These are phyloP conservation scores for Allium sativum DNA, from an alignment of 106 monocot genomes.

Conservation along the genomic window DNA sequence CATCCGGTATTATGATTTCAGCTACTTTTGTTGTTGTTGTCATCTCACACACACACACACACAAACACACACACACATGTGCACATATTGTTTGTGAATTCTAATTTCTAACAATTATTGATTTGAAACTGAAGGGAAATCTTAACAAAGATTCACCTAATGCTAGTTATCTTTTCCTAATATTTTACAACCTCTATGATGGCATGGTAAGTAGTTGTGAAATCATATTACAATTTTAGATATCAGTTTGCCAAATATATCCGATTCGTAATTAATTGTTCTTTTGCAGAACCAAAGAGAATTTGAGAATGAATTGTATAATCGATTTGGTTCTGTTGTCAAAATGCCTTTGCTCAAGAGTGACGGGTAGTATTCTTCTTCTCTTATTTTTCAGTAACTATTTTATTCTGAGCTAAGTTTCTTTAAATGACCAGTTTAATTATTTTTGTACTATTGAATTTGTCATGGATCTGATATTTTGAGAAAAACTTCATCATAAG, in stretches of 20 bases:
- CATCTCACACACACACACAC: no score
- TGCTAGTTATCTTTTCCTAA: slow-evolving; percentile 89
- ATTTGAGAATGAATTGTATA: slow-evolving; percentile 78
- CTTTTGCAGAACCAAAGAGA: slow-evolving; percentile 63
- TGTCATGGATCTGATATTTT: no score
- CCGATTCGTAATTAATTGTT: neutral
- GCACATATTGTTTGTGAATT: neutral
- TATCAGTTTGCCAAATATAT: neutral
- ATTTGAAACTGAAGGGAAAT: slow-evolving; percentile 63
- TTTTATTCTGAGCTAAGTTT: no score
- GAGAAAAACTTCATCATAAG: no score
- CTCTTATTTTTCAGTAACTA: no score
- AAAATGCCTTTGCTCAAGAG: slow-evolving; percentile 87
- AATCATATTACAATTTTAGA: neutral
- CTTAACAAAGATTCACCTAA: slow-evolving; percentile 78
- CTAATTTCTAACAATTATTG: no score
- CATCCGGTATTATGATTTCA: slow-evolving; percentile 57
- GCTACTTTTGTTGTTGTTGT: neutral
- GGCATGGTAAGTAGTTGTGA: slow-evolving; percentile 63
- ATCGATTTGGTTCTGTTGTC: slow-evolving; percentile 77
- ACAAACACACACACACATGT: no score
- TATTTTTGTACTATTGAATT: no score
- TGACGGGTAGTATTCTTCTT: slow-evolving; percentile 51
- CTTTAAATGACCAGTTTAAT: no score
- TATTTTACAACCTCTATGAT: slow-evolving; percentile 94